Base-by-base conservation (phyloP, 2,329 filamentous ascomycete species). In the Hirsutella rhossiliensis region DNA sequence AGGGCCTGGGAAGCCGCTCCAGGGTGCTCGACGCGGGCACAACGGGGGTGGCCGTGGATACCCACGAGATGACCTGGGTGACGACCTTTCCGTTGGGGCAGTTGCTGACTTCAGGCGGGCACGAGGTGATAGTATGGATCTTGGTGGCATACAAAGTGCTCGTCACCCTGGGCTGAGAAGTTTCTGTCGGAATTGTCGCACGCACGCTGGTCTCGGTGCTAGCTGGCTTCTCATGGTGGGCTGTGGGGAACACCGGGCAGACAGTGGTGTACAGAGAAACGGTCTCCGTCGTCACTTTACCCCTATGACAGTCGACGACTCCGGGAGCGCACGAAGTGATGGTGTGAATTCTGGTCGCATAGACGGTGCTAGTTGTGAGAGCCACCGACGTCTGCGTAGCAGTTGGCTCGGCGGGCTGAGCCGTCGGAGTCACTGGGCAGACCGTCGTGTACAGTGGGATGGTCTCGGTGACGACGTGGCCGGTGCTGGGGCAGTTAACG, bases 111-210 rank as follows among this genome's bases (percentile, higher is more conserved):
- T 55, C 53, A 15, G 73, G 63, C 41, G 64, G 66, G 60, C 75
- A 78, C 38, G 47, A 38, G 52, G 70, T 76, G 59, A 76, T 64
- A 54, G 73, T 76, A 49, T 68, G 64, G 50, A 71, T 51, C 19
- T 47, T 52, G 34, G 57, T 62, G 41, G 53, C 56, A 54, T 58
- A 62, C 32, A 64, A 54, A 28, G 60, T 60, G 30, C 55, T 59
- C 39, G 62, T 64, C 17, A 19, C 34, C 23, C 23, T 27, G 23
- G 23, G 23, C 23, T 9, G 23, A 27, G 5, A 5, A 27, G 23
- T 27, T 9, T 27, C 23, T 9, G 23, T 27, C 23, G 23, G 23
- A 5, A 27, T 27, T 9, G 6, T 27, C 9, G 23, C 23, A 27
- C 6, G 23, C 23, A 27, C 23, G 9, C 23, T 27, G 5, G 9